A percentile compares a stretch with the other conserved stretches of the same genome.
phyloP scores from a whole-genome alignment of 441 rosid genomes.

The California macrophylla region DNA sequence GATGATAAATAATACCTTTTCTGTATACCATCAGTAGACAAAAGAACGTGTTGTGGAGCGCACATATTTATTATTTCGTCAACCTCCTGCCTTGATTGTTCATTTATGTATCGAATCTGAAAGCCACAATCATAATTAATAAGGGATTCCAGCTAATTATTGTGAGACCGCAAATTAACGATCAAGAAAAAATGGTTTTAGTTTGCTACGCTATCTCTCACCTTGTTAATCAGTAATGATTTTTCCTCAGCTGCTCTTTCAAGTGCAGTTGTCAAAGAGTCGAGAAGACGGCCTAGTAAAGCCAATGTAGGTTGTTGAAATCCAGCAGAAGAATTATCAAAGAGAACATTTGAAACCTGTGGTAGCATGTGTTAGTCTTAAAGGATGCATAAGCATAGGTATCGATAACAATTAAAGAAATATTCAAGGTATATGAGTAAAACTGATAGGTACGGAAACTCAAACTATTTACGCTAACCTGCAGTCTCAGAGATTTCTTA shows the following conservation, averaged over 20 bases:
- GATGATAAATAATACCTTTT: conserved; percentile 40
- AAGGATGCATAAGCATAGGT: not conserved
- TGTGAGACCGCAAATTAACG: not conserved
- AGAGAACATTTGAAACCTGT: conserved; percentile 48
- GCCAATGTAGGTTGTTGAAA: conserved; percentile 62
- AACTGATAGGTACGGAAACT: conserved; percentile 11
- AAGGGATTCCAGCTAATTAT: not conserved
- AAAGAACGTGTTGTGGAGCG: conserved; percentile 44
- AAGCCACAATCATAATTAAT: conserved; percentile 14
- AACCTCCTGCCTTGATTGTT: conserved; percentile 91
- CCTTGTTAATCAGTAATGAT: conserved; percentile 71
- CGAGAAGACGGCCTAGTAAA: conserved; percentile 54
- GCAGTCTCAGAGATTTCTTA: conserved; percentile 65
- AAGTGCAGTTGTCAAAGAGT: conserved; percentile 50
- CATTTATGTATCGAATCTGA: conserved; percentile 84
- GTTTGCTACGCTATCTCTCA: conserved; percentile 16
- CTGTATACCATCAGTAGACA: conserved; percentile 70
- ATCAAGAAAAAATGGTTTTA: conserved; percentile 1
- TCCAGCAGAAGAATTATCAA: conserved; percentile 35
- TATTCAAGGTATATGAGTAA: conserved; percentile 1
- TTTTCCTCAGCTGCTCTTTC: conserved; percentile 87
- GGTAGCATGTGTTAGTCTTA: conserved; percentile 15
- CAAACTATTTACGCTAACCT: conserved; percentile 34
- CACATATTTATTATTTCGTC: conserved; percentile 74
- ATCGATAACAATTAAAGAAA: not conserved